These are phyloP conservation scores for Pseudocercospora crystallina DNA, from an alignment of 2,329 filamentous ascomycete species.

Conservation along the genomic window DNA sequence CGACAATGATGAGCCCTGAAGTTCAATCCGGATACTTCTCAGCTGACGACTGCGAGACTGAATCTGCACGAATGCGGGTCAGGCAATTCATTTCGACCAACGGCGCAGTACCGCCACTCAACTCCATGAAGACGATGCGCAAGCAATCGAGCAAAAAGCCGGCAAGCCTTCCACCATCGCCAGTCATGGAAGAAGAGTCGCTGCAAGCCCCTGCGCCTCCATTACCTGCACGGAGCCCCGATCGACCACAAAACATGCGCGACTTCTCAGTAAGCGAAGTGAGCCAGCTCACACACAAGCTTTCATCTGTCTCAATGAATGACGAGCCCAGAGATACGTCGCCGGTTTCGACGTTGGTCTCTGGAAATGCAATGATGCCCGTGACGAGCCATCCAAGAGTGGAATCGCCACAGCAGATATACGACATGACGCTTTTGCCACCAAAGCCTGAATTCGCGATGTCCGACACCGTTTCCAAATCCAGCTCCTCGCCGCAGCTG, in stretches of 20 bases:
- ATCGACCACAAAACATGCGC: slow-evolving; percentile 15
- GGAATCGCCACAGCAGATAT: too few species aligned
- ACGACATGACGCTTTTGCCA: slow-evolving; percentile 2
- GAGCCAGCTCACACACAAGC: slow-evolving; percentile 13
- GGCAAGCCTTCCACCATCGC: slow-evolving; percentile 21
- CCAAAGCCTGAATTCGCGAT: neutral
- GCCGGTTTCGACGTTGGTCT: slow-evolving; percentile 14
- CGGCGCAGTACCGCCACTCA: slow-evolving; percentile 23
- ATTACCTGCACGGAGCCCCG: slow-evolving; percentile 22
- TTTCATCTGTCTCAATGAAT: slow-evolving; percentile 16
- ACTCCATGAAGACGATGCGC: slow-evolving; percentile 22
- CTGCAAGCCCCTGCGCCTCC: slow-evolving; percentile 12
- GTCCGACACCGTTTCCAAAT: neutral
- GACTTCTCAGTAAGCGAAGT: slow-evolving; percentile 11
- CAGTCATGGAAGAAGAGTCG: slow-evolving; percentile 19
- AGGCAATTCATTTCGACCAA: slow-evolving; percentile 24
- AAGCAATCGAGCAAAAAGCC: slow-evolving; percentile 8
- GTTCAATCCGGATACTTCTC: slow-evolving; percentile 13
- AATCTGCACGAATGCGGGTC: slow-evolving; percentile 18
- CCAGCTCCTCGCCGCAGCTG: neutral
- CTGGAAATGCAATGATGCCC: neutral
- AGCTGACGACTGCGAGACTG: slow-evolving; percentile 13
- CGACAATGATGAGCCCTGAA: slow-evolving; percentile 1
- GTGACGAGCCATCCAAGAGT: too few species aligned
- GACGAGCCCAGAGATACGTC: slow-evolving; percentile 17